A percentile compares a stretch with the other conserved stretches of the same genome.
Evolutionary conservation across 768 basidiomycete genomes (phyloP).

Genomic region (Agaricus subrufescens): DNA sequence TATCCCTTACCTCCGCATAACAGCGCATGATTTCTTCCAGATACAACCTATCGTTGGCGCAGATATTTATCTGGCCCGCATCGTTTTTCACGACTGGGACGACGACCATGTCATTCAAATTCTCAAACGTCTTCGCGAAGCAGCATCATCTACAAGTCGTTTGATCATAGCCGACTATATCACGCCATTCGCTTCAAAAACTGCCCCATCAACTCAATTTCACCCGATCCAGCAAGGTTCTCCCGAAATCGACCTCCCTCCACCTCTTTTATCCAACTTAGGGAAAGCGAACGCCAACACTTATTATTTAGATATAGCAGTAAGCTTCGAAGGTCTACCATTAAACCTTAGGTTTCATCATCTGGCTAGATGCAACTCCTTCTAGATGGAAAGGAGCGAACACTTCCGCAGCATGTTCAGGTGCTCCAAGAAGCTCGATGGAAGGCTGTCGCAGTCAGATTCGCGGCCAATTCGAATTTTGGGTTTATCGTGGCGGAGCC

Average conservation of each 20-base stretch:
- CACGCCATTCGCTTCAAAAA: slow-evolving; percentile 62
- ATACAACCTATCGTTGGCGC: slow-evolving; percentile 51
- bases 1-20: not conserved
- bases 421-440: slow-evolving; percentile 4
- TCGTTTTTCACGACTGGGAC: slow-evolving; percentile 78
- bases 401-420: slow-evolving; percentile 6
- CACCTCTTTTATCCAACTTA: slow-evolving; percentile 66
- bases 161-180: slow-evolving; percentile 72
- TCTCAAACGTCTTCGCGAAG: slow-evolving; percentile 38
- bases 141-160: slow-evolving; percentile 47
- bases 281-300: slow-evolving; percentile 69
- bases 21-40: slow-evolving; percentile 74
- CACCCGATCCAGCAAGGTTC: not conserved
- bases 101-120: slow-evolving; percentile 49
- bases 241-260: slow-evolving; percentile 30
- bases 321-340: slow-evolving; percentile 21
- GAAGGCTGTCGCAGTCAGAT: slow-evolving; percentile 1
- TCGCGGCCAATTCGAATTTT: not conserved
- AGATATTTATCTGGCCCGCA: slow-evolving; percentile 66
- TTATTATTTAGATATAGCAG: slow-evolving; percentile 69
- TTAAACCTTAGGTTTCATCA: not conserved
- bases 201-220: slow-evolving; percentile 11
- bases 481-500: slow-evolving; percentile 8
- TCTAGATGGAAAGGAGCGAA: slow-evolving; percentile 7
- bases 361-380: slow-evolving; percentile 7